Evolutionary conservation across 805 yeast genomes (phyloP).

Genomic region (Candida boidinii): DNA sequence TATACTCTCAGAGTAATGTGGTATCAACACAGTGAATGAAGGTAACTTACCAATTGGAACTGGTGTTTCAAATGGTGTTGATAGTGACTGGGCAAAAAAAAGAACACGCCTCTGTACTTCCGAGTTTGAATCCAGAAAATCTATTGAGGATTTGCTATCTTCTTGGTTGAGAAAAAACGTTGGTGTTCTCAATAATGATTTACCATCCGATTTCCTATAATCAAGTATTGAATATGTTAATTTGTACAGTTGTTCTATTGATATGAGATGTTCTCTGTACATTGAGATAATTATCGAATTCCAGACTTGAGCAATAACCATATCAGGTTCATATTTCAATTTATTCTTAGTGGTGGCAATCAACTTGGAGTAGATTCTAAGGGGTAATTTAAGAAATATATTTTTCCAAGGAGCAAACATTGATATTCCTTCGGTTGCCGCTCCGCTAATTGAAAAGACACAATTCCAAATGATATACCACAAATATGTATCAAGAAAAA

Average conservation of each 20-base stretch:
- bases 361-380: slow-evolving; percentile 40
- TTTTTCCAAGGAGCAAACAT: slow-evolving; percentile 54
- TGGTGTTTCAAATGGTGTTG: slow-evolving; percentile 41
- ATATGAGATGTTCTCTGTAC: slow-evolving; percentile 45
- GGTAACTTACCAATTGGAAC: slow-evolving; percentile 40
- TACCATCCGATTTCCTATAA: slow-evolving; percentile 36
- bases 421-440: slow-evolving; percentile 45
- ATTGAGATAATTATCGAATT: slow-evolving; percentile 44
- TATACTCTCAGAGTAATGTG: slow-evolving; percentile 45
- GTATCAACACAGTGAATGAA: slow-evolving; percentile 40
- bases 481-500: slow-evolving; percentile 45
- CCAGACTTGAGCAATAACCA: slow-evolving; percentile 42
- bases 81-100: slow-evolving; percentile 45
- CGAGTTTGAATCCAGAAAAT: slow-evolving; percentile 33
- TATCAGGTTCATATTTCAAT: slow-evolving; percentile 30
- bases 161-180: slow-evolving; percentile 40
- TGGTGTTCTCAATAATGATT: slow-evolving; percentile 28
- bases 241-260: slow-evolving; percentile 37
- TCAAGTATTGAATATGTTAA: slow-evolving; percentile 34
- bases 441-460: slow-evolving; percentile 36
- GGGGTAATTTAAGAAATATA: slow-evolving; percentile 41
- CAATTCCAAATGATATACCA: slow-evolving; percentile 55
- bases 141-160: slow-evolving; percentile 30
- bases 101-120: slow-evolving; percentile 46
- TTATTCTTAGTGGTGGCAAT: slow-evolving; percentile 37